phyloP scores from a whole-genome alignment of 768 basidiomycete species.

The Psilocybe cyanescens region DNA sequence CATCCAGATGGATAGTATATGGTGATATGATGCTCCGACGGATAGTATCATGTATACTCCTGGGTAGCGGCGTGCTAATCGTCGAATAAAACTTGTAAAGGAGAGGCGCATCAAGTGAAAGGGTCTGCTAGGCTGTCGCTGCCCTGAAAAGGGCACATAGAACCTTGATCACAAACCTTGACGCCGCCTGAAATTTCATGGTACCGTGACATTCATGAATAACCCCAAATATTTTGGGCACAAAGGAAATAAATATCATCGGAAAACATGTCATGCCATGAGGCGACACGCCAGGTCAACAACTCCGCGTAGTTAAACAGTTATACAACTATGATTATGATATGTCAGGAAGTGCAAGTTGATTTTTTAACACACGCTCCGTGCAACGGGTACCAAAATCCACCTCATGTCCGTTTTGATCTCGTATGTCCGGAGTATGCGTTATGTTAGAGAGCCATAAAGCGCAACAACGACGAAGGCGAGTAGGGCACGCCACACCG shows the following conservation, averaged over 20 bases:
- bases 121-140: not conserved
- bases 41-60: not conserved
- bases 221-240: conserved; percentile 9
- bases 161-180: not conserved
- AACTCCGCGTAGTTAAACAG: conserved; percentile 9
- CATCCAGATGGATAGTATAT: not conserved
- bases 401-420: conserved; percentile 15
- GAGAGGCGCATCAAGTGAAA: conserved; percentile 9
- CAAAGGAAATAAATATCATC: conserved; percentile 13
- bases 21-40: conserved; percentile 7
- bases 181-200: not conserved
- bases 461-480: conserved; percentile 5
- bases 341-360: conserved; percentile 4
- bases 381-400: conserved; percentile 11
- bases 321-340: conserved; percentile 8
- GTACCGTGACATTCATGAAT: conserved; percentile 10
- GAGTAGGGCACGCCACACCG: conserved; percentile 12
- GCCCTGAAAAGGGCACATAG: conserved; percentile 6
- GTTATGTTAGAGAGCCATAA: conserved; percentile 8
- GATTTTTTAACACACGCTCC: not conserved
- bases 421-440: conserved; percentile 7
- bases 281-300: conserved; percentile 7
- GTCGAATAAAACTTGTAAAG: not conserved
- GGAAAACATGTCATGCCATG: conserved; percentile 6
- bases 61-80: too few species aligned